phyloP scores from a whole-genome alignment of 2,329 filamentous ascomycete species.

The Nothophaeocryptopus gaeumannii region DNA sequence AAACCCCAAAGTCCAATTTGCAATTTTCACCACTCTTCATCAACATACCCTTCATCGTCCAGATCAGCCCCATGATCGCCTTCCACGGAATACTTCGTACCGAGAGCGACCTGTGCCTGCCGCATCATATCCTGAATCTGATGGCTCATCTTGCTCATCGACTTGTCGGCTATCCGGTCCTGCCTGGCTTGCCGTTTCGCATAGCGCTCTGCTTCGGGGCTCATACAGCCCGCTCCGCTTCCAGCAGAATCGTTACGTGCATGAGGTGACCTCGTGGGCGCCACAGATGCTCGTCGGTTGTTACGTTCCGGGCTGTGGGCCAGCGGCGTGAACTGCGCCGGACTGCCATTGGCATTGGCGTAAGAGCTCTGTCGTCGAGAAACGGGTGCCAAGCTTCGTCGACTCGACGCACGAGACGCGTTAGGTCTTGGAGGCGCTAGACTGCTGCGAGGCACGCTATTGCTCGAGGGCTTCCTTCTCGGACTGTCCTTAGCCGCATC shows the following conservation, averaged over 20 bases:
- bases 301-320: constrained; percentile 17
- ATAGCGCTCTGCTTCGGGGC: constrained; percentile 68
- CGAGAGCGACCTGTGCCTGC: constrained; percentile 82
- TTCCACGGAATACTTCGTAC: constrained; percentile 44
- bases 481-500: constrained; percentile 54
- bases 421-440: constrained; percentile 17
- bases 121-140: constrained; percentile 82
- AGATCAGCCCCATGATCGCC: constrained; percentile 29
- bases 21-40: constrained; percentile 26
- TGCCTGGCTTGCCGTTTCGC: constrained; percentile 69
- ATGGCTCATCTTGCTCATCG: constrained; percentile 75
- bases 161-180: constrained; percentile 74
- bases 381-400: constrained; percentile 41
- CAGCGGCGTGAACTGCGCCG: constrained; percentile 25
- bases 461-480: constrained; percentile 34
- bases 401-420: constrained; percentile 33
- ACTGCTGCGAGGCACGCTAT: constrained; percentile 22
- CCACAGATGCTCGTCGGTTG: constrained; percentile 54
- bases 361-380: constrained; percentile 39
- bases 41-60: constrained; percentile 33
- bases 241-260: constrained; percentile 21
- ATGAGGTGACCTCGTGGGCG: constrained; percentile 47
- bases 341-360: constrained; percentile 35
- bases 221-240: constrained; percentile 32
- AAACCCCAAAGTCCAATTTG: too few relatives aligned